Conservation (phyloP, 441 rosid species). For the Adansonia grandidieri region DNA sequence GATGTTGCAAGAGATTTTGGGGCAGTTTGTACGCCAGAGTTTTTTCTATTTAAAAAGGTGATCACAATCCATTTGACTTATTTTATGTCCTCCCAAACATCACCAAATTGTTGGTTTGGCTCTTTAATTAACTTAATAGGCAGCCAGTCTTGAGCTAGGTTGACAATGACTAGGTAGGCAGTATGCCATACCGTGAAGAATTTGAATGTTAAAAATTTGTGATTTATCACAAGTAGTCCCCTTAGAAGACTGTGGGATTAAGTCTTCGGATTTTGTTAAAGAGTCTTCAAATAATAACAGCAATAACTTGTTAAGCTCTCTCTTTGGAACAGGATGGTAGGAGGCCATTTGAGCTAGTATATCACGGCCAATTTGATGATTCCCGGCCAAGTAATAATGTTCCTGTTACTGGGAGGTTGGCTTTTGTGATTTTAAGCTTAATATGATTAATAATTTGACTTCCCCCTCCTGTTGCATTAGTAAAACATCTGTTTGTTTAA, state of each 20-base stretch:
- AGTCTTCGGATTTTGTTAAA: not conserved
- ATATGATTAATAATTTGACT: not conserved
- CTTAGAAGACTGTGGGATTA: conserved; percentile 11
- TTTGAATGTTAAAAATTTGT: conserved; percentile 18
- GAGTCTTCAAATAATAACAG: not conserved
- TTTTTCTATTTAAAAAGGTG: conserved; percentile 85
- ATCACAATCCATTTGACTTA: not conserved
- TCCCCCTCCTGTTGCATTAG: not conserved
- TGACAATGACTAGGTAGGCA: not conserved
- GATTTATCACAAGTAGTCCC: not conserved
- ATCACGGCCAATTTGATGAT: conserved; percentile 93
- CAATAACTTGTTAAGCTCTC: conserved; percentile 3
- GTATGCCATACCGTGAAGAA: not conserved
- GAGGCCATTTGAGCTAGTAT: conserved; percentile 88
- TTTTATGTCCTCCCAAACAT: conserved; percentile 7
- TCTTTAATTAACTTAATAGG: not conserved
- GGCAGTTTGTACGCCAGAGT: conserved; percentile 91
- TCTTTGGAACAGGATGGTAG: conserved; percentile 66
- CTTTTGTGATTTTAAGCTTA: conserved; percentile 19
- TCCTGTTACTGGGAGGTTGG: conserved; percentile 79
- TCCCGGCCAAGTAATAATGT: conserved; percentile 75
- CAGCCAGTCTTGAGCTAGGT: not conserved
- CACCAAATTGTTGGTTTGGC: conserved; percentile 8
- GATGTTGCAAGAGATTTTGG: conserved; percentile 76
- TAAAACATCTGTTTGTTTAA: conserved; percentile 24